These are phyloP conservation scores for Castanea mollissima DNA, from an alignment of 306 rosid genomes.

Conservation along the genomic window DNA sequence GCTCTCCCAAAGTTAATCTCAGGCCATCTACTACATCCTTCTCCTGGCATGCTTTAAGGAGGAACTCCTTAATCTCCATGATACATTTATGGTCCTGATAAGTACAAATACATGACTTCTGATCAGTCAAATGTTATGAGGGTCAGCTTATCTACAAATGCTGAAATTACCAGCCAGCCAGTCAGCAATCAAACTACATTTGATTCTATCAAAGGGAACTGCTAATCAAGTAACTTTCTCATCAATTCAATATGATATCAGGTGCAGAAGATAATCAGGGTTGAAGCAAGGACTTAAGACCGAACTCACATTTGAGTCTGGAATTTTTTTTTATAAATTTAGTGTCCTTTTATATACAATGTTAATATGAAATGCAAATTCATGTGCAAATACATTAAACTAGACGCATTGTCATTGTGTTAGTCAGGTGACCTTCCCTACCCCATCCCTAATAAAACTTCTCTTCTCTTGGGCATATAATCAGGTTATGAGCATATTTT, in stretches of 20 bases:
- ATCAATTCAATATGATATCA: background rate
- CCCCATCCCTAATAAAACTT: background rate
- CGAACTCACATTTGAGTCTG: background rate
- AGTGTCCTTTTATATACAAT: background rate
- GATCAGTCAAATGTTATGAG: background rate
- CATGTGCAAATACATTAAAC: background rate
- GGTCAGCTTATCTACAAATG: background rate
- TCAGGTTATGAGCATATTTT: background rate
- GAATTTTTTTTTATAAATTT: background rate
- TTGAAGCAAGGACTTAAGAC: background rate
- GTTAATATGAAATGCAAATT: background rate
- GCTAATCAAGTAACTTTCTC: background rate
- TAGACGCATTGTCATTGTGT: background rate
- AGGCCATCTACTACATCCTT: conserved; percentile 38
- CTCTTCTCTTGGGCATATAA: background rate
- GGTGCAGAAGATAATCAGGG: background rate
- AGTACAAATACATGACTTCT: conserved; percentile 13
- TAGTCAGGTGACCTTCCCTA: background rate
- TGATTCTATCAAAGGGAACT: background rate
- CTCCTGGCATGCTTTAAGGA: conserved; percentile 49
- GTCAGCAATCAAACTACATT: conserved; percentile 2
- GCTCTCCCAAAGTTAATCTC: conserved; percentile 56
- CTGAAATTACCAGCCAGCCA: conserved; percentile 12
- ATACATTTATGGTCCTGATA: conserved; percentile 61
- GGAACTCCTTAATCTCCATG: conserved; percentile 52